Evolutionary conservation across 495 filamentous ascomycete species (phyloP), one percentile per base, ranked within the genome.

Genomic region (Wilcoxina mikolae): DNA sequence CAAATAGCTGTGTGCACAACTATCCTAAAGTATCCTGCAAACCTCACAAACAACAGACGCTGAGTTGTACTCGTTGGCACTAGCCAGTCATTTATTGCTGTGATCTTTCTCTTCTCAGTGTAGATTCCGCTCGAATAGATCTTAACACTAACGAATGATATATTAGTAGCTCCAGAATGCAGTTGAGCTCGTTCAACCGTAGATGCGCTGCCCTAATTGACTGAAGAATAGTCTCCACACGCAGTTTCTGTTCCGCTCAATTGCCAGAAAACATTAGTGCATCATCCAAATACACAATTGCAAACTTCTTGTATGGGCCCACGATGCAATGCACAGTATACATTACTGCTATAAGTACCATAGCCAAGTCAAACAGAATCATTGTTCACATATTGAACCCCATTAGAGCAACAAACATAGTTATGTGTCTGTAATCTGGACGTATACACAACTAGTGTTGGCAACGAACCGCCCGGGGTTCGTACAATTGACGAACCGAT

Each of bases 91-190:
- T 15, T 4, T 4, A 51, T 35, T 39, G 48, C 22, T n/a, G 20
- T 17, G 3, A 51, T 35, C 29, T 51, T 51, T 7, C 17, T 26
- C 17, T 51, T 23, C 17, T 28, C 31, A 4, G 31, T 51, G 3
- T 9, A 1, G n/a, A 51, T 35, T 1, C 48, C 48, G 17, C 17
- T 27, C 15, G 33, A 0, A 3, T 17, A n/a, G 2, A 68, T 59
- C 45, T 67, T 62, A 54, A 63, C 64, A 43, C 60, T 50, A 44
- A 71, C 56, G 41, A 68, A 70, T 2, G 55, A 43, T 22, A 68
- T 56, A 56, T 65, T 53, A 27, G 49, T 56, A 18, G 51, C 52
- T 60, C 58, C 56, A 49, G 70, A 48, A 62, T 31, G 47, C 55
- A 70, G 51, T 72, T 71, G 35, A 65, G 46, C 41, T 51, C 26